phyloP scores from a whole-genome alignment of 345 rosid species.

The Excoecaria agallocha region DNA sequence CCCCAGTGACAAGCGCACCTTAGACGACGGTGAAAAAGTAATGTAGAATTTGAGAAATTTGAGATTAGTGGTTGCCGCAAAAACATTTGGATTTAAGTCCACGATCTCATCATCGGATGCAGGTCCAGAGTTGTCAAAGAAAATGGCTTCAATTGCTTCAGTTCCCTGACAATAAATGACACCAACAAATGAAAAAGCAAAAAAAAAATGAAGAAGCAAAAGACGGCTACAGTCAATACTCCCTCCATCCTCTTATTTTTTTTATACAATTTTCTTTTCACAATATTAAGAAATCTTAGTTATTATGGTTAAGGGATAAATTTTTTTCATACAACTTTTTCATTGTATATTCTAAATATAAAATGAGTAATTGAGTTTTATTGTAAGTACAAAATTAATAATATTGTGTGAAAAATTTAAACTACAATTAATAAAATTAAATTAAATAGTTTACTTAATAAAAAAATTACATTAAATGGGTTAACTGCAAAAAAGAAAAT shows the following conservation, averaged over 20 bases:
- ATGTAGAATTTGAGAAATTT: neutral
- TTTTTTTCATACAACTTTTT: too few relatives aligned
- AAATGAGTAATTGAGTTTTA: too few relatives aligned
- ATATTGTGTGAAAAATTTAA: neutral
- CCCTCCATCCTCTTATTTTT: too few relatives aligned
- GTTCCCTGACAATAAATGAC: conserved; percentile 10
- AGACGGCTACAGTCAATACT: too few relatives aligned
- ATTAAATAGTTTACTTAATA: too few relatives aligned
- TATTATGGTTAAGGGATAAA: too few relatives aligned
- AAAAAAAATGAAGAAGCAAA: neutral
- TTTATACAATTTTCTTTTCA: too few relatives aligned
- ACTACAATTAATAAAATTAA: neutral
- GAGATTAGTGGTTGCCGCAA: neutral
- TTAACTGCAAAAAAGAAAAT: too few relatives aligned
- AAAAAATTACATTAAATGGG: too few relatives aligned
- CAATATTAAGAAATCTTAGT: too few relatives aligned
- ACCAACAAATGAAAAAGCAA: neutral
- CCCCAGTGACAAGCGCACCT: conserved; percentile 3
- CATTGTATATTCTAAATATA: too few relatives aligned
- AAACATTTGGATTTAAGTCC: conserved; percentile 1
- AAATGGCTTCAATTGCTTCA: conserved; percentile 1
- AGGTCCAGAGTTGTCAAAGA: neutral
- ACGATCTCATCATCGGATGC: neutral
- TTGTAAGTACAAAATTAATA: neutral
- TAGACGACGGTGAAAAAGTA: neutral